Evolutionary conservation across 768 basidiomycete species (phyloP).

Genomic region (Sistotremastrum niveocremeum): DNA sequence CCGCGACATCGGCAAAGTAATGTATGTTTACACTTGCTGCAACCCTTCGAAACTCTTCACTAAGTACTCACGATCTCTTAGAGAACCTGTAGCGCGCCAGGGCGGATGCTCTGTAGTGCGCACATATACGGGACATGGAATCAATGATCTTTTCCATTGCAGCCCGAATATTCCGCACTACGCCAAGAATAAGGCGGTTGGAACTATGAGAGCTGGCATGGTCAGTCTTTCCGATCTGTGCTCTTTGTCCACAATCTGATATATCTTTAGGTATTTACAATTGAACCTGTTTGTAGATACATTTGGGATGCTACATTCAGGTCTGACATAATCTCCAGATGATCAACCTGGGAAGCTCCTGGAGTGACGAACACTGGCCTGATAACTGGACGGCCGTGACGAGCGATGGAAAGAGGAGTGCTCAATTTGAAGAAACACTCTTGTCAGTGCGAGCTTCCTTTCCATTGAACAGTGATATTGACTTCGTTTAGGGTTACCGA

Average conservation of each 20-base stretch:
- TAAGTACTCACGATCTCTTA: slow-evolving; percentile 18
- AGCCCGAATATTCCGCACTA: slow-evolving; percentile 89
- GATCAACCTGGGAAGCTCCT: slow-evolving; percentile 77
- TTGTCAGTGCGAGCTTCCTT: slow-evolving; percentile 43
- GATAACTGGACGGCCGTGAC: slow-evolving; percentile 98
- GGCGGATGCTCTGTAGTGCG: slow-evolving; percentile 85
- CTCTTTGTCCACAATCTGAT: no score
- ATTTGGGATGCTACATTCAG: slow-evolving; percentile 3
- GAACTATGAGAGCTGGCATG: slow-evolving; percentile 90
- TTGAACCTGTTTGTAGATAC: slow-evolving; percentile 49
- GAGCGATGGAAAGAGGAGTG: slow-evolving; percentile 76
- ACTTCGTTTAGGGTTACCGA: slow-evolving; percentile 62
- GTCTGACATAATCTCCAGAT: slow-evolving; percentile 35
- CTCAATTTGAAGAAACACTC: slow-evolving; percentile 96
- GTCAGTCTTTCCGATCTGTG: slow-evolving; percentile 27
- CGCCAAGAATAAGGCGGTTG: slow-evolving; percentile 85
- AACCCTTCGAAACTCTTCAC: no score
- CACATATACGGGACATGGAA: slow-evolving; percentile 84
- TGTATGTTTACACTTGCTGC: slow-evolving; percentile 36
- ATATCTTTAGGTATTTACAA: slow-evolving; percentile 39
- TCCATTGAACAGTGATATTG: neutral
- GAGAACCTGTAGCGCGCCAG: slow-evolving; percentile 74
- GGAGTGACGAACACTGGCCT: slow-evolving; percentile 75
- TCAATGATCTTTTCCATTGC: slow-evolving; percentile 76
- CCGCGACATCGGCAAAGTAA: slow-evolving; percentile 75